phyloP scores from a whole-genome alignment of 106 monocot genomes.

The Dioscorea dumetorum region DNA sequence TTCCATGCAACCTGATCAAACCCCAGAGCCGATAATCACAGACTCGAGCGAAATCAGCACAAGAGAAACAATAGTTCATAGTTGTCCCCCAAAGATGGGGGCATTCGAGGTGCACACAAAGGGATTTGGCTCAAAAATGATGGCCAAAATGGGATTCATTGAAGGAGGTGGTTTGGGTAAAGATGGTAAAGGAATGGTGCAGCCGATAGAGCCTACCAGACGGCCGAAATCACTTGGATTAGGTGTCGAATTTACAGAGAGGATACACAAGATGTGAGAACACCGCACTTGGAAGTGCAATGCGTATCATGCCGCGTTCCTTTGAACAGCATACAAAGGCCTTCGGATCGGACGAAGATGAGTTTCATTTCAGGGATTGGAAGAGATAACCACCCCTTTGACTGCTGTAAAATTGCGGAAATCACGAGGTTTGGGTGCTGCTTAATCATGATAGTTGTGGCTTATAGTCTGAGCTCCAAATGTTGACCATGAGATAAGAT shows the following conservation, averaged over 20 bases:
- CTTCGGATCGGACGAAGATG: conserved; percentile 90
- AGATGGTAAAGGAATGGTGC: conserved; percentile 67
- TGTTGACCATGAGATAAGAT: too few relatives aligned
- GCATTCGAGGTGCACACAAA: conserved; percentile 92
- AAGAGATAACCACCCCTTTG: conserved; percentile 63
- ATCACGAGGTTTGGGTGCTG: conserved; percentile 13
- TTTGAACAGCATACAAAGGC: conserved; percentile 90
- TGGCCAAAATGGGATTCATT: conserved; percentile 94
- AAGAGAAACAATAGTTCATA: conserved; percentile 13
- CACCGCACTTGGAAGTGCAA: not conserved
- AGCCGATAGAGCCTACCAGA: conserved; percentile 59
- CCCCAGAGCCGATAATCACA: conserved; percentile 7
- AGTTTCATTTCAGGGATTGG: conserved; percentile 69
- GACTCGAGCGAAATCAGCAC: conserved; percentile 12
- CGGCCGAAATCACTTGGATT: conserved; percentile 87
- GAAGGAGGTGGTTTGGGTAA: conserved; percentile 85
- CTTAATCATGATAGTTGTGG: too few relatives aligned
- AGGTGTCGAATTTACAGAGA: conserved; percentile 49
- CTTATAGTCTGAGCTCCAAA: too few relatives aligned
- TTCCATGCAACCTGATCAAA: conserved; percentile 52
- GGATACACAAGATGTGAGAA: too few relatives aligned
- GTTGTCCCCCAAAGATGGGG: conserved; percentile 32
- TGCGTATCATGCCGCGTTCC: too few relatives aligned
- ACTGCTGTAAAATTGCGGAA: conserved; percentile 54
- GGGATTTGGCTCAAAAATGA: conserved; percentile 91